A percentile compares a stretch with the other conserved stretches of the same genome.
Conservation (phyloP, 108 stramenopile species). For the Parietichytrium sp. region DNA sequence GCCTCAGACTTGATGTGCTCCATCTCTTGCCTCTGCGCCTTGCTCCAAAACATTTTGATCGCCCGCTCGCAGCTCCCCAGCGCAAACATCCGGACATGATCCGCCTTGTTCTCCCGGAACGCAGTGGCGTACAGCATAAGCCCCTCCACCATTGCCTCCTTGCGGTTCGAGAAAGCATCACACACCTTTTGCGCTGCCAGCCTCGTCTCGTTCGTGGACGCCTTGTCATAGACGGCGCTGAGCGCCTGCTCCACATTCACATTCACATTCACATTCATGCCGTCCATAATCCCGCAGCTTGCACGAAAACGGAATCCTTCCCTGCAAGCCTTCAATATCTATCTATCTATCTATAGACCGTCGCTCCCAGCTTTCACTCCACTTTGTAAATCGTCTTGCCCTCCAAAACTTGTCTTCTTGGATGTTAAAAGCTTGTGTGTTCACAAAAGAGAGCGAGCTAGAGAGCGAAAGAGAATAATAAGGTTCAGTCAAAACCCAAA, state of each 20-base stretch:
- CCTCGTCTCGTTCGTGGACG: background rate
- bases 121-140: slow-evolving; percentile 19
- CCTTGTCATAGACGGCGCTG: slow-evolving; percentile 2
- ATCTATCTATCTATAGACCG: too few species aligned
- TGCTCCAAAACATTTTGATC: background rate
- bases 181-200: background rate
- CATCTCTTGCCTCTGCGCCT: background rate
- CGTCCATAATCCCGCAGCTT: too few species aligned
- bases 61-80: background rate
- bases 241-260: background rate
- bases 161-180: background rate
- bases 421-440: too few species aligned
- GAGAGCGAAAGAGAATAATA: too few species aligned
- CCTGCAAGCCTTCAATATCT: too few species aligned
- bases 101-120: background rate
- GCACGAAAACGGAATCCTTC: too few species aligned
- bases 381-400: too few species aligned
- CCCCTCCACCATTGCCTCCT: background rate
- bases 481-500: too few species aligned
- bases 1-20: slow-evolving; percentile 8
- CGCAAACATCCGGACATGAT: background rate
- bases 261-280: too few species aligned
- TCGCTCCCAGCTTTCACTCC: too few species aligned
- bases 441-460: too few species aligned
- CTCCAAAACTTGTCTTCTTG: too few species aligned